These are phyloP conservation scores for Pleurozium schreberi DNA, from an alignment of 225 moss, liverwort and hornwort genomes.

Conservation along the genomic window DNA sequence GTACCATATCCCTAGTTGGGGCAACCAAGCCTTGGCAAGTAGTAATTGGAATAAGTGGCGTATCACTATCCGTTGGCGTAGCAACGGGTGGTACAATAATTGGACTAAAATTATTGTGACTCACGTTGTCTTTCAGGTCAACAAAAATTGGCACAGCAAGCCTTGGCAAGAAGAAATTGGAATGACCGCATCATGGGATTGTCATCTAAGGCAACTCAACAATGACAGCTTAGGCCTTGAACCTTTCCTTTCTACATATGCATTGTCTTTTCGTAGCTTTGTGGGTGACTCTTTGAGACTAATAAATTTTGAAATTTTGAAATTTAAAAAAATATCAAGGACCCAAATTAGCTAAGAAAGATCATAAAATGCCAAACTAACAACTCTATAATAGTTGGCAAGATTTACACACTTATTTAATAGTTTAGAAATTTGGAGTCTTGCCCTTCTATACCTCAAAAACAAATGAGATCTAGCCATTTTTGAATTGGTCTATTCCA, in stretches of 20 bases:
- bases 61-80: background rate
- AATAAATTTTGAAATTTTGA: background rate
- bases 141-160: rapidly evolving
- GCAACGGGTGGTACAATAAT: background rate
- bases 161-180: background rate
- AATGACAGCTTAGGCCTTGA: rapidly evolving
- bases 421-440: background rate
- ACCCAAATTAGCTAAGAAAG: too few relatives aligned
- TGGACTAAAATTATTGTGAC: background rate
- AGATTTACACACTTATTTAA: background rate
- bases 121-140: background rate
- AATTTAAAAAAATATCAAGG: too few relatives aligned
- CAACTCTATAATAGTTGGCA: too few relatives aligned
- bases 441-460: background rate
- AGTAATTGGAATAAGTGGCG: rapidly evolving
- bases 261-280: background rate
- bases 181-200: rapidly evolving
- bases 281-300: rapidly evolving
- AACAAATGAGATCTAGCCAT: rapidly evolving
- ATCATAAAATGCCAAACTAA: background rate
- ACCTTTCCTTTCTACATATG: rapidly evolving
- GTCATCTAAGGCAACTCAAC: rapidly evolving
- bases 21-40: background rate
- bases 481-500: rapidly evolving
- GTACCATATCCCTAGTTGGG: background rate